Evolutionary conservation across 768 basidiomycete species (phyloP), one percentile per base, ranked within the genome.

Genomic region (Podaxis sp.): DNA sequence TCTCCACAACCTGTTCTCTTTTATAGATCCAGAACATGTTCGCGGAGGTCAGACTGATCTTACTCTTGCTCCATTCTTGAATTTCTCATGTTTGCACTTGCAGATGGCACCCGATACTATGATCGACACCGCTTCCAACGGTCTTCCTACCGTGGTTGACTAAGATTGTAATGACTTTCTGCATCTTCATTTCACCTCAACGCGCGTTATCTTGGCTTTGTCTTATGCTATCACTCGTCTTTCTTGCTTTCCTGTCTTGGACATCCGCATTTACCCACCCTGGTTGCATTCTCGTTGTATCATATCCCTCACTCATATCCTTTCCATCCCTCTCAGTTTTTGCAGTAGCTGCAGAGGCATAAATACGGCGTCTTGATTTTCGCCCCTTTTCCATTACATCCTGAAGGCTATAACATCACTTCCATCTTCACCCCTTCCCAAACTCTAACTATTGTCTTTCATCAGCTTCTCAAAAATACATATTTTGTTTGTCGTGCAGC

Each of bases 91-190:
- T 74, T 90, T 89, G 0, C 77, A 83, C 40, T 65, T 44, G 14
- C 82, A 18, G 74, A 77, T 48, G 76, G 83, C 5, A 89, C 89
- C 9, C 69, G 91, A 38, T 76, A 91, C 51, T 25, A 23, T 25
- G 50, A 59, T 25, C 57, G 50, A 14, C 57, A 40, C 14, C 47
- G 21, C 32, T 21, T 18, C 25, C 18, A 48, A 23, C 54, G 40
- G 11, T 27, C 54, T 35, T 55, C 54, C 23, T 9, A 32, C 13
- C 38, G 25, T 16, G 18, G 11, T 21, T 55, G 21, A 55, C 14
- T 18, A 9, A 18, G 36, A 37, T 53, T 7, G 36, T 37, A n/a
- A 7, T 44, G 1, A 18, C 47, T 10, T 48, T 48, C 18, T 48
- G 7, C 25, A 7, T 18, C 23, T 25, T 4, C 21, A 11, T 48